Base-by-base conservation (phyloP, 2,329 filamentous ascomycete species). In the Bipolaris zeicola region DNA sequence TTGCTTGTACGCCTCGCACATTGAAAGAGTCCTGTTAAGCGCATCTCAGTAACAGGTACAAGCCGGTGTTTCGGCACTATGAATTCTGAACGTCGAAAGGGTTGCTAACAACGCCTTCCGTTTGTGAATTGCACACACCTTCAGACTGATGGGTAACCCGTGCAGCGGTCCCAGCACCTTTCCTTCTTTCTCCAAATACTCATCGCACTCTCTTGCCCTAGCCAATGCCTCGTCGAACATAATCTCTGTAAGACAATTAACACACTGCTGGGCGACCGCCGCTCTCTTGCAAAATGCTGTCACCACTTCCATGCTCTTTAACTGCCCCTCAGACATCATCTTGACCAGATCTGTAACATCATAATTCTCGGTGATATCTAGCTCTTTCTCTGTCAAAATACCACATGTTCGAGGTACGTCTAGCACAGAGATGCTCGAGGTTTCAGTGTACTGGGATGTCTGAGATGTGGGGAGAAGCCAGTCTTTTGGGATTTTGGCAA, bases 241-340 rank as follows among this genome's bases (percentile, higher is more conserved):
- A 13, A 79, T 77, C 60, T 81, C 79, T 2, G 78, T 80, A 8
- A 79, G 52, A 51, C 77, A 79, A 52, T 73, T 77, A 13, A 84
- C 82, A 18, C 86, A 72, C 64, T 88, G 86, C 52, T 88, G 85
- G 1, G 86, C 85, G 41, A 83, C 77, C 0, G 80, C 78, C 1
- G 81, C 80, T 6, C 81, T 74, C 63, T 83, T 83, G 60, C 80
- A 81, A 62, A 83, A 89, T 0, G 84, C 85, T 13, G 70, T 75
- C 1, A 79, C 75, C 1, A 86, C 83, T 14, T 83, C 78, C 10
- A 69, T 59, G 34, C 69, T 73, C 22, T 37, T 75, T 0, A 70
- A 47, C 3, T 69, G 46, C 1, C 69, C 60, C 1, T 44, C 57
- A 2, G 38, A 38, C 64, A 77, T 71, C 49, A 66, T 44, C 2